Evolutionary conservation across 2,329 filamentous ascomycete genomes (phyloP).

Genomic region (Microcyclospora tardicrescens): DNA sequence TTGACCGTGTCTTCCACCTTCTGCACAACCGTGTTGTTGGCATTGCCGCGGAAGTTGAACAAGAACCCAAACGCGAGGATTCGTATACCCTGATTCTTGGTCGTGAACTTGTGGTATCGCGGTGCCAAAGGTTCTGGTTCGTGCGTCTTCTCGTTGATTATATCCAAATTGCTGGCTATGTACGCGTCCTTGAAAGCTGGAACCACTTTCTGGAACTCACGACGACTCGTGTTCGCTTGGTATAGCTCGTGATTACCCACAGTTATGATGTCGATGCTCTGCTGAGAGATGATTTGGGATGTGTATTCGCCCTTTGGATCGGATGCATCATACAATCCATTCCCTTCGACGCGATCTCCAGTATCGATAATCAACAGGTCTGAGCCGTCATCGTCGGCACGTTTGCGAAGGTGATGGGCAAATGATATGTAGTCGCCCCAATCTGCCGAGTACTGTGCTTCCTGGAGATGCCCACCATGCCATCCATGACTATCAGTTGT

Average conservation of each 20-base stretch:
- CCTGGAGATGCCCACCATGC: conserved; percentile 84
- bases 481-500: conserved; percentile 93
- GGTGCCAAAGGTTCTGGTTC: conserved; percentile 63
- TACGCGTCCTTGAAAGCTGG: conserved; percentile 72
- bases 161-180: conserved; percentile 85
- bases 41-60: conserved; percentile 84
- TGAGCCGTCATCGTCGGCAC: conserved; percentile 62
- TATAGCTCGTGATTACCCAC: conserved; percentile 96
- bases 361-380: conserved; percentile 93
- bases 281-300: conserved; percentile 73
- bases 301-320: conserved; percentile 78
- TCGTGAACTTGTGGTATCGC: conserved; percentile 79
- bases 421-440: conserved; percentile 99
- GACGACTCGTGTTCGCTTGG: conserved; percentile 59
- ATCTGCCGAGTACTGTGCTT: conserved; percentile 86
- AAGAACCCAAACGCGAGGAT: conserved; percentile 87
- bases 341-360: conserved; percentile 85
- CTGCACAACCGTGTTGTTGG: conserved; percentile 79
- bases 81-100: conserved; percentile 72
- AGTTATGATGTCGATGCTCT: conserved; percentile 71
- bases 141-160: conserved; percentile 59
- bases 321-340: conserved; percentile 85
- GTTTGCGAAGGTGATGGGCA: conserved; percentile 63
- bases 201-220: conserved; percentile 68
- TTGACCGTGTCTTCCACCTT: conserved; percentile 67